These are phyloP conservation scores for Aspergillus intermedius DNA, from an alignment of 2,329 filamentous ascomycete genomes.

Conservation along the genomic window DNA sequence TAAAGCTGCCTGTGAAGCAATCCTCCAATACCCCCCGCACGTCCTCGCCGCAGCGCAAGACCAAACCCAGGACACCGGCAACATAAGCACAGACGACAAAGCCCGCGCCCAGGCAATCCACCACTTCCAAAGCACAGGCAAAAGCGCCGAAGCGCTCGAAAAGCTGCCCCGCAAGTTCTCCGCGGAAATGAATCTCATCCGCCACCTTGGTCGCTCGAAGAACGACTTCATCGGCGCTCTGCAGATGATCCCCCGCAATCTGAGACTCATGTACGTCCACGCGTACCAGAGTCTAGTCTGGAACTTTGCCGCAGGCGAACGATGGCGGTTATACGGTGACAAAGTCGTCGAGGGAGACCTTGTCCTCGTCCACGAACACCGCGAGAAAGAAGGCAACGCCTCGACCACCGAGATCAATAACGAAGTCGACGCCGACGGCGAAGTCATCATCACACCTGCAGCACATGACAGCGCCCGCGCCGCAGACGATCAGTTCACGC, in stretches of 20 bases:
- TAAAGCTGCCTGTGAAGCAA: constrained; percentile 68
- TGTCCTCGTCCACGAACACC: constrained; percentile 59
- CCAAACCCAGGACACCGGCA: constrained; percentile 32
- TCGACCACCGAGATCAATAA: constrained; percentile 32
- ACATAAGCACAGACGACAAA: constrained; percentile 67
- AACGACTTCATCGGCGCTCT: constrained; percentile 77
- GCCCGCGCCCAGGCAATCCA: constrained; percentile 72
- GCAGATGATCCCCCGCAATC: constrained; percentile 68
- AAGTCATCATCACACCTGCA: constrained; percentile 58
- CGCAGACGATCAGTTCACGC: constrained; percentile 53
- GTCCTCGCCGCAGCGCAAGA: constrained; percentile 53
- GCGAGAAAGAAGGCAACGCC: constrained; percentile 25
- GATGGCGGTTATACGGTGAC: constrained; percentile 68
- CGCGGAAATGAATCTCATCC: constrained; percentile 72
- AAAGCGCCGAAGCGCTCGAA: constrained; percentile 55
- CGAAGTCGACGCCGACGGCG: constrained; percentile 53
- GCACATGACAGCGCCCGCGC: constrained; percentile 50
- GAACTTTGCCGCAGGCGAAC: constrained; percentile 77
- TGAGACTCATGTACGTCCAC: constrained; percentile 92
- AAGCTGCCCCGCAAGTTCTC: constrained; percentile 73
- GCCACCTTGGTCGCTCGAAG: constrained; percentile 56
- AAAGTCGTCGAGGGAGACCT: constrained; percentile 79
- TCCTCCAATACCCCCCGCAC: constrained; percentile 65
- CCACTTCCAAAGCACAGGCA: constrained; percentile 59
- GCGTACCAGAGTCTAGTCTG: constrained; percentile 93